Percentiles rank a stretch among this genome's conserved stretches.
Conservation (phyloP, 2,329 filamentous ascomycete species). For the Boeremia lycopersici region DNA sequence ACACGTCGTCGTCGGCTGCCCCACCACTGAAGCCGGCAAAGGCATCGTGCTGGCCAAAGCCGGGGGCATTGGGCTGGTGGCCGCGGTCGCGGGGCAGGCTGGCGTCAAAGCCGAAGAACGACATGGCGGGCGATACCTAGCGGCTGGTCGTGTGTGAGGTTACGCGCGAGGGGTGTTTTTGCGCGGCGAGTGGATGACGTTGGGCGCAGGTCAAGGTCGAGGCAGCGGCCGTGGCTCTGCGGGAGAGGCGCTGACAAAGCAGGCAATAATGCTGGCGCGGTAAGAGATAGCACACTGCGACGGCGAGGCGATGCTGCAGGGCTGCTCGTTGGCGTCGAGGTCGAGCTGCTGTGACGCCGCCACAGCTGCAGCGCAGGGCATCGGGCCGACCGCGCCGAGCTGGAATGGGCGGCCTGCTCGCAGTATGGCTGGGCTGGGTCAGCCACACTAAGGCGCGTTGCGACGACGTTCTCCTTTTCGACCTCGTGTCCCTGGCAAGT, state of each 20-base stretch:
- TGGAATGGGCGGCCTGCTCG: not conserved
- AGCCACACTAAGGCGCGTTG: constrained; percentile 24
- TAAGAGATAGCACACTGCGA: not conserved
- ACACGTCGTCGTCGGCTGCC: constrained; percentile 65
- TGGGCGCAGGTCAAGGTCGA: constrained; percentile 16
- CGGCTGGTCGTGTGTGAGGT: constrained; percentile 6
- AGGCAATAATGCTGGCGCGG: not conserved
- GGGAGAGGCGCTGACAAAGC: not conserved
- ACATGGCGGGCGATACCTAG: constrained; percentile 62
- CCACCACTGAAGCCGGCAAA: constrained; percentile 79
- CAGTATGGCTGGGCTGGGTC: constrained; percentile 2
- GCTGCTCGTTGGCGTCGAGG: not conserved
- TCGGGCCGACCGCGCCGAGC: not conserved
- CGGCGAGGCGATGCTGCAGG: constrained; percentile 1
- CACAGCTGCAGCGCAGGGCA: not conserved
- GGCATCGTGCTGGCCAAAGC: constrained; percentile 88
- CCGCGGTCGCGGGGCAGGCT: constrained; percentile 66
- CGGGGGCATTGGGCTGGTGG: constrained; percentile 72
- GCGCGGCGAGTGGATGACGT: constrained; percentile 27
- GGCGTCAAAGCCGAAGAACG: constrained; percentile 89
- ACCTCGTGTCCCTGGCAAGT: constrained; percentile 6
- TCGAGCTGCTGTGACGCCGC: not conserved
- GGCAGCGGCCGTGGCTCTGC: constrained; percentile 4
- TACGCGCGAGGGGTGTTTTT: constrained; percentile 6
- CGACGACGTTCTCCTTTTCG: constrained; percentile 20